Percentiles rank a stretch among this genome's conserved stretches.
phyloP scores from a whole-genome alignment of 2,329 filamentous ascomycete species.

The Aspergillus sp. region DNA sequence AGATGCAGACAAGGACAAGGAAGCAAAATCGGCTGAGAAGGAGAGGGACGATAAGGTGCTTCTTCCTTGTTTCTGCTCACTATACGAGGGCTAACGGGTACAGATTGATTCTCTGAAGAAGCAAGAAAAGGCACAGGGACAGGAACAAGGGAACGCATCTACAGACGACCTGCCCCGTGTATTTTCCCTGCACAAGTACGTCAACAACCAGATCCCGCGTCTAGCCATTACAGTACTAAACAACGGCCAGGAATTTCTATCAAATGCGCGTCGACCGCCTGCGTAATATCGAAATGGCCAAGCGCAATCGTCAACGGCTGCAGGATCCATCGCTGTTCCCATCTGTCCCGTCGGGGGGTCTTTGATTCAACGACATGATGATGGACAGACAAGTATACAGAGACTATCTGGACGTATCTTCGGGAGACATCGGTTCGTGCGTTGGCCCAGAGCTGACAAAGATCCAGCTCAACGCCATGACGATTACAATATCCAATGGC shows the following conservation, averaged over 20 bases:
- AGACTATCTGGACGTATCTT: no score
- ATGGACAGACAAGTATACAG: neutral
- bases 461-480: neutral
- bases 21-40: slow-evolving; percentile 35
- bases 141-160: neutral
- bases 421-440: no score
- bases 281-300: slow-evolving; percentile 69
- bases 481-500: neutral
- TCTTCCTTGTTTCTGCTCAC: slow-evolving; percentile 3
- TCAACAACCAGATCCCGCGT: neutral
- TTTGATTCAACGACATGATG: slow-evolving; percentile 13
- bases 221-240: neutral
- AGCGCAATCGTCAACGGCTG: slow-evolving; percentile 71
- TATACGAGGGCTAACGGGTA: neutral
- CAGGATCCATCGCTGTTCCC: slow-evolving; percentile 76
- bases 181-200: slow-evolving; percentile 74
- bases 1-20: slow-evolving; percentile 32
- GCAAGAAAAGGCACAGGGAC: slow-evolving; percentile 18
- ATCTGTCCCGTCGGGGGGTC: slow-evolving; percentile 63
- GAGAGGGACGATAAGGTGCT: slow-evolving; percentile 50
- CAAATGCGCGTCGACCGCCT: slow-evolving; percentile 76
- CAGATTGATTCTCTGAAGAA: slow-evolving; percentile 42
- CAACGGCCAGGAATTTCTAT: slow-evolving; percentile 63
- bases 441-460: no score
- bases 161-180: slow-evolving; percentile 67